These are phyloP conservation scores for Raffaelea arxii DNA, from an alignment of 2,329 filamentous ascomycete genomes.

Conservation along the genomic window DNA sequence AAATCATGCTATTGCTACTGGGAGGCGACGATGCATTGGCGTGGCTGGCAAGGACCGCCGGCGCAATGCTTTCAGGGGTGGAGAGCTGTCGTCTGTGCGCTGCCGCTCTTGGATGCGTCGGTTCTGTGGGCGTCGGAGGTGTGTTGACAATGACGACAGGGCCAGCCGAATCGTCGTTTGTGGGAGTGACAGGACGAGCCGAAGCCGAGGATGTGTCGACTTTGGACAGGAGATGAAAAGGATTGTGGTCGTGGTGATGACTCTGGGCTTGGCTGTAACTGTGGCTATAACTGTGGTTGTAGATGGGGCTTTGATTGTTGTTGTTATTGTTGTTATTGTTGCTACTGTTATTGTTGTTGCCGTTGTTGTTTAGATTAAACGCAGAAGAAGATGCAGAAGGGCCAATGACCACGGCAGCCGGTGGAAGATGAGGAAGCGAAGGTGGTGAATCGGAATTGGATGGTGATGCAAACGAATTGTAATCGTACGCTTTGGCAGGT, in stretches of 20 bases:
- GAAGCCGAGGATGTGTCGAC: constrained; percentile 17
- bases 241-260: constrained; percentile 7
- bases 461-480: not conserved
- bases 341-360: too few species aligned
- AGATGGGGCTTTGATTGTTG: too few species aligned
- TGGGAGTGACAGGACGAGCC: constrained; percentile 34
- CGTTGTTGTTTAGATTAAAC: not conserved
- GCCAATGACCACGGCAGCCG: not conserved
- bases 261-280: not conserved
- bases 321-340: too few species aligned
- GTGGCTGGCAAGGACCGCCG: constrained; percentile 14
- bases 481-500: not conserved
- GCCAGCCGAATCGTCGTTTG: constrained; percentile 33
- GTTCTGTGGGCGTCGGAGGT: constrained; percentile 53
- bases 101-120: constrained; percentile 14
- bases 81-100: constrained; percentile 1
- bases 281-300: too few species aligned
- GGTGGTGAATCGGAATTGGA: constrained; percentile 5
- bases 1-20: constrained; percentile 54
- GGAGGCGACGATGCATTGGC: constrained; percentile 48
- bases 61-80: constrained; percentile 3
- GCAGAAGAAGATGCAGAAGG: not conserved
- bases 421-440: constrained; percentile 5
- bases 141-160: constrained; percentile 54
- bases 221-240: constrained; percentile 18